Conservation (phyloP, 306 rosid genomes). For the Lithocarpus polystachyus region DNA sequence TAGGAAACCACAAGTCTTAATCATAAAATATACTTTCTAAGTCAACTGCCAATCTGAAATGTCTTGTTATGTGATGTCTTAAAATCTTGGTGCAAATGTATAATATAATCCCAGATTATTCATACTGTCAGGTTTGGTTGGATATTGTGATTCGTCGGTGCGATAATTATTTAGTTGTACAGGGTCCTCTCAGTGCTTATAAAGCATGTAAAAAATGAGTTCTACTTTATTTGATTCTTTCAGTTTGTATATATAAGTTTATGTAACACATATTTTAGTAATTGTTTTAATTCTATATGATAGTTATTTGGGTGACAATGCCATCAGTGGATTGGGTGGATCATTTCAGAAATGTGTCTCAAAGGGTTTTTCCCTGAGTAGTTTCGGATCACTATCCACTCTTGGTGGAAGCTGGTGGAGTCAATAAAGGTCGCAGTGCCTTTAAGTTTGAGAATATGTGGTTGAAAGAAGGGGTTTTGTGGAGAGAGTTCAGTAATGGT, state of each 20-base stretch:
- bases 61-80: neutral
- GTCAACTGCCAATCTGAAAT: neutral
- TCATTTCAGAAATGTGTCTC: too few relatives aligned
- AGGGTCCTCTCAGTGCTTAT: neutral
- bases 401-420: too few relatives aligned
- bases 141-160: neutral
- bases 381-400: too few relatives aligned
- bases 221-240: neutral
- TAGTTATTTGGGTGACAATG: too few relatives aligned
- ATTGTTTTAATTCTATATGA: too few relatives aligned
- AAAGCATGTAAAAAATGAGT: neutral
- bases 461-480: too few relatives aligned
- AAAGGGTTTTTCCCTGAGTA: too few relatives aligned
- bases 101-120: neutral
- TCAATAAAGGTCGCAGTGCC: rapidly evolving
- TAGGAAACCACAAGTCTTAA: neutral
- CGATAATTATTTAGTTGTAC: neutral
- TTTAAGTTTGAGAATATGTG: too few relatives aligned
- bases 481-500: too few relatives aligned
- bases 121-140: neutral
- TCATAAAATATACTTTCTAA: neutral
- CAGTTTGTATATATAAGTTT: neutral
- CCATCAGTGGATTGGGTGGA: too few relatives aligned
- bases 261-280: neutral
- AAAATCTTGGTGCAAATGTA: neutral